These are phyloP conservation scores for Spinacia oleracea DNA, from an alignment of 179 eudicot species.

Conservation along the genomic window DNA sequence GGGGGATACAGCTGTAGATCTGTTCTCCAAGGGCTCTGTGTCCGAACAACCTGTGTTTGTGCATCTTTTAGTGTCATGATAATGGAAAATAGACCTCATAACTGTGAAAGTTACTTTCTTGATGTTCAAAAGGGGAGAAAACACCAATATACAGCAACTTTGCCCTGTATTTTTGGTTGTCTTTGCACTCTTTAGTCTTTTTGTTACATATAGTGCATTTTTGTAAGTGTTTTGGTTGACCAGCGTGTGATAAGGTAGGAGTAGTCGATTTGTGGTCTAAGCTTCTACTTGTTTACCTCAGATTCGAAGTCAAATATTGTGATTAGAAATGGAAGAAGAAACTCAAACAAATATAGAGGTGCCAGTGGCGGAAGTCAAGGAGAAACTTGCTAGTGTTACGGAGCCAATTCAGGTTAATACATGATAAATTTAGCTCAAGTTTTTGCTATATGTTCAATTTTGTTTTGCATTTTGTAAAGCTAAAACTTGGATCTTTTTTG, in stretches of 20 bases:
- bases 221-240: neutral
- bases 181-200: neutral
- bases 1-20: neutral
- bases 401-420: slow-evolving; percentile 48
- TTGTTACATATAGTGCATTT: neutral
- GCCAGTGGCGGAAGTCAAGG: slow-evolving; percentile 45
- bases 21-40: neutral
- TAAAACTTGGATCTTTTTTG: neutral
- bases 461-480: neutral
- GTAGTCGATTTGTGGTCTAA: neutral
- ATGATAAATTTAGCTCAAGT: neutral
- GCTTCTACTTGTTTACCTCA: slow-evolving; percentile 16
- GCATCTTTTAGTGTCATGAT: neutral
- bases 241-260: neutral
- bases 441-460: neutral
- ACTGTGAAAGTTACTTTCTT: slow-evolving; percentile 7
- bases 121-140: neutral
- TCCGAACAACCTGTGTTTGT: neutral
- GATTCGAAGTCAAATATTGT: slow-evolving; percentile 22
- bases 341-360: slow-evolving; percentile 47
- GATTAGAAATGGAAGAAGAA: slow-evolving; percentile 57
- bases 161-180: neutral
- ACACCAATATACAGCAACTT: neutral
- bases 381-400: slow-evolving; percentile 35
- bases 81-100: neutral